These are phyloP conservation scores for Mycena galericulata DNA, from an alignment of 768 basidiomycete genomes.

Conservation along the genomic window DNA sequence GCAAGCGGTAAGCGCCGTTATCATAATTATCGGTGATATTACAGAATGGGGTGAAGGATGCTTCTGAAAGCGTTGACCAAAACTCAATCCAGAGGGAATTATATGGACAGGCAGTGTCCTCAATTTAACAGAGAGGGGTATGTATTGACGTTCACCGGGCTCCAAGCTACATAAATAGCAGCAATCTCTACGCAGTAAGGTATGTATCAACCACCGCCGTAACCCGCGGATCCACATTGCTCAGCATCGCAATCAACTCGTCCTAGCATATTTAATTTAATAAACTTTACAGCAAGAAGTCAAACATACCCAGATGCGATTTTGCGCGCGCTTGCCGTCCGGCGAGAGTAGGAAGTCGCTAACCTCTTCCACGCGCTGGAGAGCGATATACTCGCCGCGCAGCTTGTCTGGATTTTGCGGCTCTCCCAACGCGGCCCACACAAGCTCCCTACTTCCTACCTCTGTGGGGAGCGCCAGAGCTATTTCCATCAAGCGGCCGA, in stretches of 20 bases:
- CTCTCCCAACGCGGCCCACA: slow-evolving; percentile 25
- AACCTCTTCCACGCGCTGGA: slow-evolving; percentile 30
- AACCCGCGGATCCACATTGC: slow-evolving; percentile 35
- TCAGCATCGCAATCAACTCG: slow-evolving; percentile 39
- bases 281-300: background rate
- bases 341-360: slow-evolving; percentile 36
- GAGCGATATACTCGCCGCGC: slow-evolving; percentile 34
- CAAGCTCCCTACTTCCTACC: slow-evolving; percentile 36
- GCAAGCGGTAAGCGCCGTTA: too few relatives aligned
- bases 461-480: slow-evolving; percentile 37
- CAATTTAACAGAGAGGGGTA: too few relatives aligned
- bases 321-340: slow-evolving; percentile 28
- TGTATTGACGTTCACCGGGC: too few relatives aligned
- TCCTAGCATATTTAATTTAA: slow-evolving; percentile 3
- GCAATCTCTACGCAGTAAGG: too few relatives aligned
- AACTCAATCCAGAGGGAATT: too few relatives aligned
- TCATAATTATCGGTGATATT: too few relatives aligned
- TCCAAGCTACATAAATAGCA: too few relatives aligned
- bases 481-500: background rate
- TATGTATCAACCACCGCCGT: slow-evolving; percentile 29
- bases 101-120: too few relatives aligned
- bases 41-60: too few relatives aligned
- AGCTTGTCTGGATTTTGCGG: slow-evolving; percentile 9
- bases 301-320: slow-evolving; percentile 29
- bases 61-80: too few relatives aligned